Evolutionary conservation across 2,329 filamentous ascomycete species (phyloP).

Genomic region (Cyphellophora attinorum): DNA sequence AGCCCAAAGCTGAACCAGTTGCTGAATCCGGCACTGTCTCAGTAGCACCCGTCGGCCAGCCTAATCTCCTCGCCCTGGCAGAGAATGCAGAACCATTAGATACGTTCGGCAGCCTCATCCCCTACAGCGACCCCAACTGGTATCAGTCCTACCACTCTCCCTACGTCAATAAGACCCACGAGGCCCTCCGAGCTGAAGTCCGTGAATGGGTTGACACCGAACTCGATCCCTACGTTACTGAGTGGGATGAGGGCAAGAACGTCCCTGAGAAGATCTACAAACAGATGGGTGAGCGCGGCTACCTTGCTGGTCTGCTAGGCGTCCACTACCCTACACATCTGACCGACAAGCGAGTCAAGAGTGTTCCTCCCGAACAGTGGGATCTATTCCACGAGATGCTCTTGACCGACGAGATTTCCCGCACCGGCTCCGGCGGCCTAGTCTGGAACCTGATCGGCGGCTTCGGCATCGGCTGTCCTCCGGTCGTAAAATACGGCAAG

Average conservation of each 20-base stretch:
- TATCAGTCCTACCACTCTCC: slow-evolving; percentile 96
- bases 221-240: slow-evolving; percentile 82
- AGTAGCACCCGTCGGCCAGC: background rate
- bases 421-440: slow-evolving; percentile 78
- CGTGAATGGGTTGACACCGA: slow-evolving; percentile 84
- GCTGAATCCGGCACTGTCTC: background rate
- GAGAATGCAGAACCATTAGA: slow-evolving; percentile 67
- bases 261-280: slow-evolving; percentile 88
- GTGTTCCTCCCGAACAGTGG: slow-evolving; percentile 81
- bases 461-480: slow-evolving; percentile 91
- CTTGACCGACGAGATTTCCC: slow-evolving; percentile 86
- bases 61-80: slow-evolving; percentile 9
- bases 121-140: slow-evolving; percentile 88
- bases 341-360: slow-evolving; percentile 60
- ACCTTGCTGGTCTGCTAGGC: slow-evolving; percentile 81
- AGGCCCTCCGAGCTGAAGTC: slow-evolving; percentile 78
- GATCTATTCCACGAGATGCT: slow-evolving; percentile 98
- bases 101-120: slow-evolving; percentile 67
- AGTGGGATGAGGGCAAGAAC: slow-evolving; percentile 93
- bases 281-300: slow-evolving; percentile 86
- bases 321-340: slow-evolving; percentile 67
- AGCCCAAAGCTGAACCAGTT: background rate
- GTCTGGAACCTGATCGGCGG: slow-evolving; percentile 96
- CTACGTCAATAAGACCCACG: slow-evolving; percentile 93
- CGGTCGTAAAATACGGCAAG: slow-evolving; percentile 83